phyloP scores from a whole-genome alignment of 106 monocot genomes.

The Acanthochlamys bracteata region DNA sequence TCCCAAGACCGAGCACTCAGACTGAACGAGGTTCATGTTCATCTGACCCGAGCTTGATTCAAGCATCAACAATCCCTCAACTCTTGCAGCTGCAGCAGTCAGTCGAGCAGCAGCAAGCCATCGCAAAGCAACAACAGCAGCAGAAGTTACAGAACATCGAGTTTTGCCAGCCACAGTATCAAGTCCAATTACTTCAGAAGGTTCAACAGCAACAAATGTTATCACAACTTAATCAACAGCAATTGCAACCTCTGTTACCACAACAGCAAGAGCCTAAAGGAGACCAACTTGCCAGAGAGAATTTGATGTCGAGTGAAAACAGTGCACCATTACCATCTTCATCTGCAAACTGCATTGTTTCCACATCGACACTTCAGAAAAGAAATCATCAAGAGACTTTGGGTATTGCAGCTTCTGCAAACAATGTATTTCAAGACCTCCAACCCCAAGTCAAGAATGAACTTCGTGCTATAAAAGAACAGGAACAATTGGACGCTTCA shows the following conservation, averaged over 20 bases:
- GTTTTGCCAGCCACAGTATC: constrained; percentile 33
- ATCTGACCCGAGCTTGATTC: constrained; percentile 12
- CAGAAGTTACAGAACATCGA: constrained; percentile 12
- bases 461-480: constrained; percentile 18
- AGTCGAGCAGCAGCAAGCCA: constrained; percentile 29
- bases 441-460: constrained; percentile 40
- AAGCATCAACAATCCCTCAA: constrained; percentile 26
- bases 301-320: constrained; percentile 20
- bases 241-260: constrained; percentile 35
- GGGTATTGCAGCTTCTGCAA: constrained; percentile 4
- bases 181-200: constrained; percentile 66
- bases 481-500: constrained; percentile 60
- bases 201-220: constrained; percentile 66
- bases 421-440: constrained; percentile 44
- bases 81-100: constrained; percentile 37
- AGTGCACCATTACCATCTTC: constrained; percentile 37
- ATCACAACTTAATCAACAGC: constrained; percentile 50
- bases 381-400: constrained; percentile 16
- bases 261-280: constrained; percentile 13
- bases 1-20: constrained; percentile 17
- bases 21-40: constrained; percentile 12
- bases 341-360: constrained; percentile 17
- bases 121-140: constrained; percentile 43
- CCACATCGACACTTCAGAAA: constrained; percentile 20
- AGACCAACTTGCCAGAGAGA: neutral